These are phyloP conservation scores for Craspedostauros australis DNA, from an alignment of 108 stramenopile species.

Conservation along the genomic window DNA sequence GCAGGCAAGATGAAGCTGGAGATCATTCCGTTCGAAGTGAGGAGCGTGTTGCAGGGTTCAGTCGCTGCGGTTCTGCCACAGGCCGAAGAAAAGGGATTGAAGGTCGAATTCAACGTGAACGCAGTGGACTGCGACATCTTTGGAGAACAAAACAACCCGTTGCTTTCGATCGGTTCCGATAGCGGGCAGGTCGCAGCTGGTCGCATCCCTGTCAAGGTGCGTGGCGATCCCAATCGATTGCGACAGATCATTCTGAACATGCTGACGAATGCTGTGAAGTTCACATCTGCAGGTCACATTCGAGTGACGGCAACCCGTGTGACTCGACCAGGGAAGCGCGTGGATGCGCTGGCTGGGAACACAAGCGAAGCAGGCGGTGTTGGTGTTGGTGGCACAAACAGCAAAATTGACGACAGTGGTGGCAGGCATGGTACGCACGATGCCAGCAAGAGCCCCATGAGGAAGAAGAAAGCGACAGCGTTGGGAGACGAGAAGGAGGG, in stretches of 20 bases:
- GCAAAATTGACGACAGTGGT: no score
- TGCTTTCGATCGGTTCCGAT: no score
- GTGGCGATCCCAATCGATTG: conserved; percentile 52
- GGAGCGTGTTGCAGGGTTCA: conserved; percentile 29
- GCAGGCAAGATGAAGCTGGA: conserved; percentile 50
- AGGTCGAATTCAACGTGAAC: no score
- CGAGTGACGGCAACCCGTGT: conserved; percentile 8
- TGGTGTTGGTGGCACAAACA: not conserved
- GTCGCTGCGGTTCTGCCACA: conserved; percentile 24
- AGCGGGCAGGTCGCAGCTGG: no score
- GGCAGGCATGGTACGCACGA: no score
- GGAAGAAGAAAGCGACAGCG: not conserved
- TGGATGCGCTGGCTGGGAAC: not conserved
- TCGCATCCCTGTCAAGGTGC: conserved; percentile 15
- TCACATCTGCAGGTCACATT: conserved; percentile 34
- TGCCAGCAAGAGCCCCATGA: not conserved
- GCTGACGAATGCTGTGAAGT: conserved; percentile 57
- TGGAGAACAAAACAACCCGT: no score
- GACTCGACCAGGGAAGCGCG: no score
- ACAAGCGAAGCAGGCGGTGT: not conserved
- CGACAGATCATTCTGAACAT: conserved; percentile 55
- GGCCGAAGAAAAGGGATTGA: conserved; percentile 22
- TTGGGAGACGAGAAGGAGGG: no score
- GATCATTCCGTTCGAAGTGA: conserved; percentile 30
- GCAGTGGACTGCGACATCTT: no score